phyloP scores from a whole-genome alignment of 1,284 basidiomycete genomes.

The Neolentinus lepideus region DNA sequence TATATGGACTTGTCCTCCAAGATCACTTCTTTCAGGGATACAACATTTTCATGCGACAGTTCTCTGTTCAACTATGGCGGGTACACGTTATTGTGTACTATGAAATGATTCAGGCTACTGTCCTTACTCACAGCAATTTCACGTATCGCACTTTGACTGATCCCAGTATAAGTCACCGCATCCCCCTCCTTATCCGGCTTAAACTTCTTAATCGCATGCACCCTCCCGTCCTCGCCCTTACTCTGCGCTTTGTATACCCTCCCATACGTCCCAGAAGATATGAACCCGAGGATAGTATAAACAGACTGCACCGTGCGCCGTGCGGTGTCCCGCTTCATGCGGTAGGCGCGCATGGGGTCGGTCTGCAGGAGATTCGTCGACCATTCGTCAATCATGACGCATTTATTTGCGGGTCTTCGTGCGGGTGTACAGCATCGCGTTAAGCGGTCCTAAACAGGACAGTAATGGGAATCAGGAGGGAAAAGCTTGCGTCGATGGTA shows the following conservation, averaged over 20 bases:
- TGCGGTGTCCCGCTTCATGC: conserved; percentile 66
- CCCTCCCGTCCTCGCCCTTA: conserved; percentile 41
- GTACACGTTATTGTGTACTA: background rate
- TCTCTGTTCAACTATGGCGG: conserved; percentile 79
- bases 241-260: conserved; percentile 95
- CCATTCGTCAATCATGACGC: conserved; percentile 27
- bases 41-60: conserved; percentile 89
- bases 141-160: conserved; percentile 93
- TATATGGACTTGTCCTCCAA: conserved; percentile 97
- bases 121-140: conserved; percentile 80
- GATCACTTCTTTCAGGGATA: conserved; percentile 89
- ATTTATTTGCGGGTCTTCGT: too few relatives aligned
- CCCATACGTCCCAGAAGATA: conserved; percentile 97
- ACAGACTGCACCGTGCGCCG: conserved; percentile 68
- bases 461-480: too few relatives aligned
- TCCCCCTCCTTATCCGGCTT: conserved; percentile 99
- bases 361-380: conserved; percentile 9
- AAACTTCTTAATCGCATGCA: conserved; percentile 99
- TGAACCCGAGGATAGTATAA: conserved; percentile 94
- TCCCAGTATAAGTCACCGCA: conserved; percentile 89
- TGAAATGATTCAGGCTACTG: background rate
- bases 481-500: background rate
- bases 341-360: conserved; percentile 83
- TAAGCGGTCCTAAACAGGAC: too few relatives aligned
- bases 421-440: too few relatives aligned